Evolutionary conservation across 2,329 filamentous ascomycete genomes (phyloP), one percentile per base, ranked within the genome.

Genomic region (Diaporthe longicolla): DNA sequence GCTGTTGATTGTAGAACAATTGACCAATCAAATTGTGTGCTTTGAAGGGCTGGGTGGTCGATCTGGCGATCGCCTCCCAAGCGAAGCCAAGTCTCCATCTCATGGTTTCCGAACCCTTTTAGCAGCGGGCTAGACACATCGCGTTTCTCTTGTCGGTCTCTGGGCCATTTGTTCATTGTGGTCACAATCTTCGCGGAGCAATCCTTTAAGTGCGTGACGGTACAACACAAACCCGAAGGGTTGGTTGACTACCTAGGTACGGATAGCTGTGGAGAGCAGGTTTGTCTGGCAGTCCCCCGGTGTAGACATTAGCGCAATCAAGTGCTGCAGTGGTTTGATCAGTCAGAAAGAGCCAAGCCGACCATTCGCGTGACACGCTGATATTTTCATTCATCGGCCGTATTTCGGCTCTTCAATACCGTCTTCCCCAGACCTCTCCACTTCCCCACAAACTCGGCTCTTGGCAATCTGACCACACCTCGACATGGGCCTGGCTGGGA

Each of bases 321-420:
- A 4, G 17, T 37, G 8, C 24, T 21, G 21, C 4, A 26, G 17
- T 43, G 13, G 24, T n/a, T 26, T 37, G 19, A 26, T 32, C 45
- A 40, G 6, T 17, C 10, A 19, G n/a, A 11, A 40, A 26, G 17
- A 15, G 63, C 63, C 45, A 66, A 66, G 61, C 52, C 63, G 21
- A 52, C 32, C 45, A 29, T 17, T 17, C 63, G 35, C 63, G 45
- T 66, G 63, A 66, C 63, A 52, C 21, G 45, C 15, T 26, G 63
- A 66, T 37, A 66, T 66, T 66, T 66, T 52, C 15, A 37, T 17
- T 52, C 7, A 66, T 52, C 63, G 63, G 63, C 63, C 45, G 32
- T 52, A 66, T 40, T 32, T 66, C 63, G 63, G 63, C 63, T 66
- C 17, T 52, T 37, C 26, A 35, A 13, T 26, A n/a, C 9, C 13